A percentile compares a stretch with the other conserved stretches of the same genome.
Conservation (phyloP, 1,284 basidiomycete genomes). For the Coriolopsis trogii region DNA sequence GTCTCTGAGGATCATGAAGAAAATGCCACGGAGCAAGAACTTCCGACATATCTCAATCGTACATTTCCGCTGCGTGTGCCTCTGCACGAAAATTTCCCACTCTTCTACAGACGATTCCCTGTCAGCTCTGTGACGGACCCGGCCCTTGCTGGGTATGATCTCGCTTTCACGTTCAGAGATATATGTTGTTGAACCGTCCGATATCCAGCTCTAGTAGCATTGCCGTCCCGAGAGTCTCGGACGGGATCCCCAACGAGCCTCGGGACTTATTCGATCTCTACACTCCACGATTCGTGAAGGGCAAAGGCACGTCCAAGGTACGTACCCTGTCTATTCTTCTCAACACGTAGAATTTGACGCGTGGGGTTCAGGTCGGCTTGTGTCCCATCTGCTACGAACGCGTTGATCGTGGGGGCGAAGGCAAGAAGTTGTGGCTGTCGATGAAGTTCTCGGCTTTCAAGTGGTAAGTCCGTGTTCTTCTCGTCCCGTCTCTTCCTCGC, state of each 20-base stretch:
- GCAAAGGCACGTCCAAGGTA: constrained; percentile 63
- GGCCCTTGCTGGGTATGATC: constrained; percentile 27
- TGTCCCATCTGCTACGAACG: constrained; percentile 79
- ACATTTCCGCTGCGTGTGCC: constrained; percentile 51
- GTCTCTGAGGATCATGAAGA: background rate
- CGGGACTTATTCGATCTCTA: constrained; percentile 67
- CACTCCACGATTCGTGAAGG: constrained; percentile 77
- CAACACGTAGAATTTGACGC: background rate
- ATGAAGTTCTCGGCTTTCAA: constrained; percentile 85
- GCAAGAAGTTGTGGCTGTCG: constrained; percentile 66
- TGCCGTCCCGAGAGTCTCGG: constrained; percentile 35
- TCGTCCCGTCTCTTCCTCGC: background rate
- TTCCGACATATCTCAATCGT: constrained; percentile 37
- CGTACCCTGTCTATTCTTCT: background rate
- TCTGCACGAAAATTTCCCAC: constrained; percentile 49
- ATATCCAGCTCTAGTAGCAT: constrained; percentile 1
- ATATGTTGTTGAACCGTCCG: background rate
- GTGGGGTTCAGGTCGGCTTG: constrained; percentile 64
- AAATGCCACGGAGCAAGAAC: background rate
- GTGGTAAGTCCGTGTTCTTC: constrained; percentile 46
- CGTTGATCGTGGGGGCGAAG: constrained; percentile 61
- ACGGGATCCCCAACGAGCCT: constrained; percentile 61
- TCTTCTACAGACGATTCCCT: constrained; percentile 70
- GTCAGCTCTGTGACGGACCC: constrained; percentile 53
- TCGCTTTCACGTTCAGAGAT: background rate